Evolutionary conservation across 192 early-diverging fungal genomes (phyloP).

Genomic region (Jimgerdemannia flammicorona): DNA sequence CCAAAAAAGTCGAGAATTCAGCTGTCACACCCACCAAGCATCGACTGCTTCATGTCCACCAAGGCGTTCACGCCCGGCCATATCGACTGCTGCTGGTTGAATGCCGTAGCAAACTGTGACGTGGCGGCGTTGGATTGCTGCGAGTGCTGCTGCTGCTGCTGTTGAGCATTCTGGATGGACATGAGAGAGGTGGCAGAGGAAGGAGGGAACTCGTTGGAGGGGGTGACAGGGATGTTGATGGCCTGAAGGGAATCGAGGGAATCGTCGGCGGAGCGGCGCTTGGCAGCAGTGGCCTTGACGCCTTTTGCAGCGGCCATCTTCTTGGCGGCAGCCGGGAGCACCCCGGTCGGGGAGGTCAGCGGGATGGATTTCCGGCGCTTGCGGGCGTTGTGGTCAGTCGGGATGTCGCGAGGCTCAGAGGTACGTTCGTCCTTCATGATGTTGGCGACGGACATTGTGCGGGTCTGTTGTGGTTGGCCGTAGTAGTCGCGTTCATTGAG

Average conservation of each 20-base stretch:
- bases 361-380: constrained; percentile 19
- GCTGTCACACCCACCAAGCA: constrained; percentile 15
- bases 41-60: neutral
- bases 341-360: constrained; percentile 19
- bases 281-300: constrained; percentile 1
- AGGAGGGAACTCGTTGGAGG: constrained; percentile 18
- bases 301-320: neutral
- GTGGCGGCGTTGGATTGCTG: constrained; percentile 22
- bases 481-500: constrained; percentile 27
- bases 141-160: constrained; percentile 8
- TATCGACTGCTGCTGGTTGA: constrained; percentile 19
- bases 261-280: constrained; percentile 32
- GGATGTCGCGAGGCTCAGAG: constrained; percentile 20
- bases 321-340: neutral
- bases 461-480: constrained; percentile 4
- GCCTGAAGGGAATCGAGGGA: constrained; percentile 14
- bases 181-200: constrained; percentile 13
- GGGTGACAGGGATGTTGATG: neutral
- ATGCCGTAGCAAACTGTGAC: neutral
- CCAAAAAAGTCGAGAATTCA: neutral
- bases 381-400: constrained; percentile 29
- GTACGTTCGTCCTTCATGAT: constrained; percentile 2
- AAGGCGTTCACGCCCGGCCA: neutral
- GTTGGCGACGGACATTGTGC: constrained; percentile 11
- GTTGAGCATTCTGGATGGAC: neutral